Evolutionary conservation across 2,329 filamentous ascomycete genomes (phyloP), one percentile per base, ranked within the genome.

Genomic region (Pseudocercospora ulei): DNA sequence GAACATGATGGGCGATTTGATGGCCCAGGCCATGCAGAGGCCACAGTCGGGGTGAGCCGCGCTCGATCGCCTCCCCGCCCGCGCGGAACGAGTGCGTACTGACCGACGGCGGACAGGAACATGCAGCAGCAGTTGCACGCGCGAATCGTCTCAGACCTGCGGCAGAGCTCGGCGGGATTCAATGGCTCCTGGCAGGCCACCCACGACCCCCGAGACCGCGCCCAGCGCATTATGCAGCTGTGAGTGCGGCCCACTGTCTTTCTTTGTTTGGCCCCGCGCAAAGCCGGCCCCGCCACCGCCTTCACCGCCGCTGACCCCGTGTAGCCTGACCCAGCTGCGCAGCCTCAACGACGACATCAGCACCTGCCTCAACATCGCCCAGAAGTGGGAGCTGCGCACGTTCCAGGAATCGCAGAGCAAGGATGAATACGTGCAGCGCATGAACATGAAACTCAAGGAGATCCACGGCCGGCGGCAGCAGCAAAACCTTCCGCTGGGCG

Each of bases 111-210:
- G 14, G 7, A 18, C 28, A 30, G 28, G 35, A 55, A 53, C 36
- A 23, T 46, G 9, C 36, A 44, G 6, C 48, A 57, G 24, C 53
- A 58, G 38, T 39, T 57, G 6, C 40, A 48, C 36, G 49, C 44
- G 17, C 52, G 51, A 23, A 48, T 58, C 35, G 41, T 55, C 14
- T 41, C 50, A 16, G 46, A 54, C 16, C 27, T 62, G 9, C 44
- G 47, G 16, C 39, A 39, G 12, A 47, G 35, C 9, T 23, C 45
- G 29, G 34, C 40, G 19, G 39, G 43, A 20, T 44, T 55, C 19
- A 41, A 47, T 20, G 39, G 39, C 7, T 50, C 46, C n/a, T 62
- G 59, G 59, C 58, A 61, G 47, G 45, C 47, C 9, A 57, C 54
- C 5, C 45, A 59, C 34, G 51, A 57, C 20, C 23, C 51, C 7